phyloP scores from a whole-genome alignment of 495 filamentous ascomycete genomes.

The Neurospora cerealis region DNA sequence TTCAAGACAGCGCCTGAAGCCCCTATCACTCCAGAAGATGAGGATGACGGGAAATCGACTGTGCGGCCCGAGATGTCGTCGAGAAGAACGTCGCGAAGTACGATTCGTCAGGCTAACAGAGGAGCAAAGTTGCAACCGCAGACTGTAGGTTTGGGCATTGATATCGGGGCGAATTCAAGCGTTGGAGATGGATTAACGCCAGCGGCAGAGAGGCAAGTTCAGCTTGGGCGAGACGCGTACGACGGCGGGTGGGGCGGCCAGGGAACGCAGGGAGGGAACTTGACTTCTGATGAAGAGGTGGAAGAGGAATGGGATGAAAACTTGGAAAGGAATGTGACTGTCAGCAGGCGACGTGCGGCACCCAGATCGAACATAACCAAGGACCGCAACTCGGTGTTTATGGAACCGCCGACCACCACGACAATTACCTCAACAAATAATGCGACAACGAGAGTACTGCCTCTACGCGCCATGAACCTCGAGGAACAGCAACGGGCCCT shows the following conservation, averaged over 20 bases:
- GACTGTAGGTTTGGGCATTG: conserved; percentile 39
- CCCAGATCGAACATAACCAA: conserved; percentile 11
- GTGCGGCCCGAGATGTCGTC: conserved; percentile 39
- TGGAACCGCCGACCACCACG: conserved; percentile 29
- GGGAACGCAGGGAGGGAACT: background rate
- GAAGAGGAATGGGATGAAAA: conserved; percentile 47
- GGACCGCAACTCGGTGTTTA: conserved; percentile 26
- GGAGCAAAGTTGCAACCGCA: conserved; percentile 17
- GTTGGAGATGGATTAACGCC: conserved; percentile 27
- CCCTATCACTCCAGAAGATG: conserved; percentile 51
- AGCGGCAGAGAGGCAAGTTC: conserved; percentile 28
- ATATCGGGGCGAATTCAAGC: conserved; percentile 30
- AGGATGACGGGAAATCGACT: conserved; percentile 36
- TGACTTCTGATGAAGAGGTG: conserved; percentile 24
- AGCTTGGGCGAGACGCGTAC: conserved; percentile 21
- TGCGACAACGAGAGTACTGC: conserved; percentile 23
- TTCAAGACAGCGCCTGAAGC: conserved; percentile 63
- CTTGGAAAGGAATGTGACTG: conserved; percentile 46
- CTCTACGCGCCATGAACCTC: conserved; percentile 34
- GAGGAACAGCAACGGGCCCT: conserved; percentile 24
- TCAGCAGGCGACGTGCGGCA: conserved; percentile 38
- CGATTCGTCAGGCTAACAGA: conserved; percentile 28
- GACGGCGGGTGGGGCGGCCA: conserved; percentile 36
- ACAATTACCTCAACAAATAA: conserved; percentile 33
- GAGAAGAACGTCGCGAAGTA: conserved; percentile 29